Evolutionary conservation across 345 rosid genomes (phyloP).

Genomic region (Ricinus communis): DNA sequence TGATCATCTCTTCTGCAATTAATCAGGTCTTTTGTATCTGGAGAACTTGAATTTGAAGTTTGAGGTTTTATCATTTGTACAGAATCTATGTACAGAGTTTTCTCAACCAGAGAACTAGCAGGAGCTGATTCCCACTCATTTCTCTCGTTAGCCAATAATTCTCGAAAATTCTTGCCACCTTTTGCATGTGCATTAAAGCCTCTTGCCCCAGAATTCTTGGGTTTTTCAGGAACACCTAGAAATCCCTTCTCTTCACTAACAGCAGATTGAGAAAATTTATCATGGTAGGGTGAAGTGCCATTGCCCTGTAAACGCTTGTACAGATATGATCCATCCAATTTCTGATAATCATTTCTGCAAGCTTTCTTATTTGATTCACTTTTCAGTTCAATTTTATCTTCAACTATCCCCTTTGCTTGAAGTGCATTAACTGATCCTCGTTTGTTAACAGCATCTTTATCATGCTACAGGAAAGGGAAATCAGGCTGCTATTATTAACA

Average conservation of each 20-base stretch:
- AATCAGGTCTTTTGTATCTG: constrained; percentile 20
- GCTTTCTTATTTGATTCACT: constrained; percentile 15
- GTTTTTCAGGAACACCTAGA: constrained; percentile 25
- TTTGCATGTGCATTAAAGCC: constrained; percentile 21
- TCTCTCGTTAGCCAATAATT: constrained; percentile 57
- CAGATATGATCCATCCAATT: constrained; percentile 33
- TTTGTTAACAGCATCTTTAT: constrained; percentile 14
- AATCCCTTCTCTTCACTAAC: constrained; percentile 18
- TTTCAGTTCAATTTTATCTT: constrained; percentile 29
- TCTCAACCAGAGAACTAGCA: constrained; percentile 52
- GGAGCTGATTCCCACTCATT: constrained; percentile 40
- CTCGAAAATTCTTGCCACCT: constrained; percentile 35
- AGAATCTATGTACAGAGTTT: constrained; percentile 74
- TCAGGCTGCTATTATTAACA: background rate
- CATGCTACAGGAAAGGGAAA: constrained; percentile 28
- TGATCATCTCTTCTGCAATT: constrained; percentile 15
- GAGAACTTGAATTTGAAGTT: constrained; percentile 21
- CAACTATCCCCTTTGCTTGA: constrained; percentile 19
- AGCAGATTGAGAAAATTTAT: constrained; percentile 9
- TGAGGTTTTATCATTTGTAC: constrained; percentile 40
- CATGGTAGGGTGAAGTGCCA: constrained; percentile 9
- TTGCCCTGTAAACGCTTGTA: constrained; percentile 33
- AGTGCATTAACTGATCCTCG: constrained; percentile 16
- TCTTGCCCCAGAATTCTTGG: constrained; percentile 19
- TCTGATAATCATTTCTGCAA: constrained; percentile 14